phyloP scores from a whole-genome alignment of 345 rosid genomes.

The Aethionema arabicum region DNA sequence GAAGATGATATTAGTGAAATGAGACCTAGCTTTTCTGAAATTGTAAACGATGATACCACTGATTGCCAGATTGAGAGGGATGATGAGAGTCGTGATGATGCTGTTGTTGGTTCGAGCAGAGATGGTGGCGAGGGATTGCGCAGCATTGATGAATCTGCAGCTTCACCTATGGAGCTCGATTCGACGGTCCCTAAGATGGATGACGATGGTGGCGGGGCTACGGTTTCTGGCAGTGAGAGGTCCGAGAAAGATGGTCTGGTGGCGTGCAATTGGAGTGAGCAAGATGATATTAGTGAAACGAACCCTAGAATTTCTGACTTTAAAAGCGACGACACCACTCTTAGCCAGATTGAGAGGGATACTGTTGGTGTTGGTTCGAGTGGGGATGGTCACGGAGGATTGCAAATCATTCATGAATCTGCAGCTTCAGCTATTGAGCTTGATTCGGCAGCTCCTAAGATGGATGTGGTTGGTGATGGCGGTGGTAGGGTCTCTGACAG shows the following conservation, averaged over 20 bases:
- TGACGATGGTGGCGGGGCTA: slow-evolving; percentile 5
- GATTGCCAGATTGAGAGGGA: slow-evolving; percentile 18
- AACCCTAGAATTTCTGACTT: slow-evolving; percentile 38
- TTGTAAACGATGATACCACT: slow-evolving; percentile 26
- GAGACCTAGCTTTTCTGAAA: slow-evolving; percentile 37
- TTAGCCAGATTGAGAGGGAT: slow-evolving; percentile 7
- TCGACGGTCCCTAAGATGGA: slow-evolving; percentile 11
- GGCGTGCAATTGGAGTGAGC: slow-evolving; percentile 10
- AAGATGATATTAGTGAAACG: slow-evolving; percentile 26
- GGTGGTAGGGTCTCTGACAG: slow-evolving; percentile 31
- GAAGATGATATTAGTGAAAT: slow-evolving; percentile 26
- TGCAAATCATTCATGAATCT: background rate
- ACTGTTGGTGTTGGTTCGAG: slow-evolving; percentile 15
- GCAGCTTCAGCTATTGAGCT: slow-evolving; percentile 28
- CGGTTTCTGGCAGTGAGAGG: slow-evolving; percentile 32
- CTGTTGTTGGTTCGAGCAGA: slow-evolving; percentile 6
- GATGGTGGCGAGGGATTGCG: background rate
- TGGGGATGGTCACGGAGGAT: slow-evolving; percentile 2
- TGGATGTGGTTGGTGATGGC: background rate
- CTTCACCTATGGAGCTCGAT: slow-evolving; percentile 33
- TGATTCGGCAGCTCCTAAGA: slow-evolving; percentile 16
- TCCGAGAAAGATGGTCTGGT: slow-evolving; percentile 10
- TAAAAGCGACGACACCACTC: slow-evolving; percentile 26
- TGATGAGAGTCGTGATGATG: slow-evolving; percentile 15
- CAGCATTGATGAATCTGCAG: slow-evolving; percentile 2